These are phyloP conservation scores for Cylindrotheca closterium DNA, from an alignment of 108 stramenopile species.

Conservation along the genomic window DNA sequence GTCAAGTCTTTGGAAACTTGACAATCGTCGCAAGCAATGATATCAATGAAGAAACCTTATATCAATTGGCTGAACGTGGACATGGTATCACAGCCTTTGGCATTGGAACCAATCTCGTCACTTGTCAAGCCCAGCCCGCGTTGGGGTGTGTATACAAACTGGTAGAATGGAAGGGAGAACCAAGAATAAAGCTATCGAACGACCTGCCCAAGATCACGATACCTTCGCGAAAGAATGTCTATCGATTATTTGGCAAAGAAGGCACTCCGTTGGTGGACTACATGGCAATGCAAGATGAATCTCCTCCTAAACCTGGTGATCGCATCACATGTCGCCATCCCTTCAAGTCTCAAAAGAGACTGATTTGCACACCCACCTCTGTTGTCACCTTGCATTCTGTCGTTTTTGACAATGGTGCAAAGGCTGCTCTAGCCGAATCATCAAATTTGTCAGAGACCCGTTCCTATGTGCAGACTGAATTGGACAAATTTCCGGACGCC, in stretches of 20 bases:
- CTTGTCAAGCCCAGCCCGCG: slow-evolving; percentile 98
- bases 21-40: slow-evolving; percentile 96
- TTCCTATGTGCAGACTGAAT: slow-evolving; percentile 48
- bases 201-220: slow-evolving; percentile 89
- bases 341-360: slow-evolving; percentile 80
- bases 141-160: slow-evolving; percentile 98
- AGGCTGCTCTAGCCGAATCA: slow-evolving; percentile 10
- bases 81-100: slow-evolving; percentile 96
- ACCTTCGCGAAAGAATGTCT: slow-evolving; percentile 83
- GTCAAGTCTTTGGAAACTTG: slow-evolving; percentile 55
- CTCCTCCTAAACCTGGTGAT: slow-evolving; percentile 60
- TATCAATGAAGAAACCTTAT: slow-evolving; percentile 92
- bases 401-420: slow-evolving; percentile 83
- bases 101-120: slow-evolving; percentile 96
- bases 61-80: slow-evolving; percentile 70
- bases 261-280: slow-evolving; percentile 86
- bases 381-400: slow-evolving; percentile 75
- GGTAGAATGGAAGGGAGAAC: slow-evolving; percentile 79
- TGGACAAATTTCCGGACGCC: slow-evolving; percentile 71
- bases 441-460: slow-evolving; percentile 37
- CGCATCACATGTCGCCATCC: slow-evolving; percentile 89
- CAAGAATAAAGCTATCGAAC: slow-evolving; percentile 93
- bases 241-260: slow-evolving; percentile 81
- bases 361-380: slow-evolving; percentile 72
- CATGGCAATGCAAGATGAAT: slow-evolving; percentile 64